phyloP scores from a whole-genome alignment of 2,329 filamentous ascomycete species.

The Aspergillus fumigatus region DNA sequence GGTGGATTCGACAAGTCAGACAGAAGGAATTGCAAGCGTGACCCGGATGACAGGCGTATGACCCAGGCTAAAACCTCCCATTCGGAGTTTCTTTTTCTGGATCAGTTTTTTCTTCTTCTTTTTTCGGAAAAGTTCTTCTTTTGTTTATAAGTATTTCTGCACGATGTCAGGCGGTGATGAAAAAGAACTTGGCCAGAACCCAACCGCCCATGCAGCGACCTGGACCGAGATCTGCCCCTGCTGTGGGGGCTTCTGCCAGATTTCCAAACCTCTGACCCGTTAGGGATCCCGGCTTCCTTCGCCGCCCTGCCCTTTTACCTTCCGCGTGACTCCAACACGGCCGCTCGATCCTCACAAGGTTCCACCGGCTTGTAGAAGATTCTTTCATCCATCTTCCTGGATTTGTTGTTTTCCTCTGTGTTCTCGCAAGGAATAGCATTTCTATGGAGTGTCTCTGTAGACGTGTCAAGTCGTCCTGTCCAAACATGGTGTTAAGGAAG shows the following conservation, averaged over 20 bases:
- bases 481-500: too few species aligned
- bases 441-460: too few species aligned
- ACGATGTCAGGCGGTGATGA: constrained; percentile 15
- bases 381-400: not conserved
- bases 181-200: constrained; percentile 9
- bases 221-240: constrained; percentile 11
- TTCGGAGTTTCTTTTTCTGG: not conserved
- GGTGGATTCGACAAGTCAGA: constrained; percentile 4
- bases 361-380: constrained; percentile 3
- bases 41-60: not conserved
- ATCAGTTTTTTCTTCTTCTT: too few species aligned
- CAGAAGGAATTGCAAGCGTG: constrained; percentile 6
- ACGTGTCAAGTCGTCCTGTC: too few species aligned
- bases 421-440: too few species aligned
- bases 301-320: constrained; percentile 3
- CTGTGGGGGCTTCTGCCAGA: too few species aligned
- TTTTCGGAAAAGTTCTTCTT: too few species aligned
- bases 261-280: constrained; percentile 1
- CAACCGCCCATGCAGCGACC: constrained; percentile 18
- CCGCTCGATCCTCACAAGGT: not conserved
- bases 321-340: constrained; percentile 12
- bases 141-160: not conserved
- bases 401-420: too few species aligned
- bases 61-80: not conserved
- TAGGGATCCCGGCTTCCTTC: not conserved